phyloP scores from a whole-genome alignment of 352 stramenopile genomes.

The Globisporangium spinosum region DNA sequence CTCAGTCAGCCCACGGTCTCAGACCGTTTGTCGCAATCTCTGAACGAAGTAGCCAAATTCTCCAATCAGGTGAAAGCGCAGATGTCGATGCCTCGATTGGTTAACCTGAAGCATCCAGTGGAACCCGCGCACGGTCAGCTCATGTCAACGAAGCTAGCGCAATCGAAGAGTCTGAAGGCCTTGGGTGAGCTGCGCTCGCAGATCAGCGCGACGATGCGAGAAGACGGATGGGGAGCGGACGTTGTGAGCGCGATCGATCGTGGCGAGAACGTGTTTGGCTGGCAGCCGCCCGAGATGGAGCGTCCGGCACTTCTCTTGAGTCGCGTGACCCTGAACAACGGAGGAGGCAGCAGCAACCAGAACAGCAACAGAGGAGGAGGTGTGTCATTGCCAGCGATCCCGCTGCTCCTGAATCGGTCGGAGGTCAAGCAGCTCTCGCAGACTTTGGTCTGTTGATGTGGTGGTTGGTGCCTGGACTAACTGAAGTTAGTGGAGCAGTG shows the following conservation, averaged over 20 bases:
- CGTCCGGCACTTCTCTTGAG: conserved; percentile 52
- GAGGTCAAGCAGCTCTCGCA: conserved; percentile 45
- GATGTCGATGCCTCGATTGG: conserved; percentile 62
- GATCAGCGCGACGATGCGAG: conserved; percentile 36
- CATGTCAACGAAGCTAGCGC: conserved; percentile 43
- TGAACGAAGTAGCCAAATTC: conserved; percentile 50
- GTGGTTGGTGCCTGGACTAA: neutral
- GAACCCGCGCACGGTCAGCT: conserved; percentile 39
- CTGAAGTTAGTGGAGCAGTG: neutral
- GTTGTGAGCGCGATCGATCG: conserved; percentile 53
- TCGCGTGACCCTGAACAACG: conserved; percentile 45
- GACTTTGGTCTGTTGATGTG: conserved; percentile 38
- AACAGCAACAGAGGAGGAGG: neutral
- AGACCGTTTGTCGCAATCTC: conserved; percentile 29
- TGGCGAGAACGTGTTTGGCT: conserved; percentile 73
- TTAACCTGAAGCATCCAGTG: conserved; percentile 42
- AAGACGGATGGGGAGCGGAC: conserved; percentile 55
- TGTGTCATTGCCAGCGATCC: conserved; percentile 17
- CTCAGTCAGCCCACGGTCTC: conserved; percentile 10
- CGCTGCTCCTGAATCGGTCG: conserved; percentile 43
- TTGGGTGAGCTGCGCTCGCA: conserved; percentile 41
- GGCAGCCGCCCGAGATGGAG: conserved; percentile 69
- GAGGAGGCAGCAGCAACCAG: conserved; percentile 2
- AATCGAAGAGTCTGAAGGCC: conserved; percentile 37
- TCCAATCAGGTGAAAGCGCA: conserved; percentile 51